Evolutionary conservation across 1,284 basidiomycete species (phyloP).

Genomic region (Ganoderma resinaceum): DNA sequence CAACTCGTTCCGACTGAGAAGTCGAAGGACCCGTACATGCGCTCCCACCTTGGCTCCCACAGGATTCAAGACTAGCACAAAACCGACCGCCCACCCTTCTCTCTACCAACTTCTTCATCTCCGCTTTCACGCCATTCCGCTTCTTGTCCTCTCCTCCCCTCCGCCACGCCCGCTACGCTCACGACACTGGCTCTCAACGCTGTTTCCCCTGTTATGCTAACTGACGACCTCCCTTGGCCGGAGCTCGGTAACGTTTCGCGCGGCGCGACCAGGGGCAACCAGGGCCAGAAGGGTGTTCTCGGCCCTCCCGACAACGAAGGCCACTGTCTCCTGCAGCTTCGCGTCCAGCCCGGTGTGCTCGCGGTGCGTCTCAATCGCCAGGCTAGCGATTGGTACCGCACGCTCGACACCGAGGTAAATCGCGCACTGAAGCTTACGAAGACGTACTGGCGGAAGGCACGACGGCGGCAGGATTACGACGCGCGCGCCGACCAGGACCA

Average conservation of each 20-base stretch:
- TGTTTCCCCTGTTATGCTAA: conserved; percentile 48
- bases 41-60: conserved; percentile 38
- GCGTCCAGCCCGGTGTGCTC: conserved; percentile 81
- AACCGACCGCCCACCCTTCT: conserved; percentile 25
- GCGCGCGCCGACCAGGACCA: conserved; percentile 83
- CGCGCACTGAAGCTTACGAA: conserved; percentile 81
- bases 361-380: conserved; percentile 74
- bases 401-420: conserved; percentile 76
- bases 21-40: conserved; percentile 29
- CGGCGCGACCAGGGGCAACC: conserved; percentile 82
- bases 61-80: conserved; percentile 30
- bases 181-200: conserved; percentile 17
- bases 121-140: conserved; percentile 28
- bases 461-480: conserved; percentile 82
- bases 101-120: conserved; percentile 28
- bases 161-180: conserved; percentile 18
- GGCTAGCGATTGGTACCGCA: conserved; percentile 81
- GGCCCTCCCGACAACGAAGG: conserved; percentile 73
- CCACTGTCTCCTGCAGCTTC: conserved; percentile 72
- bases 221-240: conserved; percentile 83
- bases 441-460: conserved; percentile 80
- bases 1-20: conserved; percentile 30
- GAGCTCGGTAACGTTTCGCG: conserved; percentile 83
- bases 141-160: conserved; percentile 23
- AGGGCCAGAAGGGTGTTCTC: conserved; percentile 80